Conservation (phyloP, 2,329 filamentous ascomycete genomes). For the Sporothrix curviconia region DNA sequence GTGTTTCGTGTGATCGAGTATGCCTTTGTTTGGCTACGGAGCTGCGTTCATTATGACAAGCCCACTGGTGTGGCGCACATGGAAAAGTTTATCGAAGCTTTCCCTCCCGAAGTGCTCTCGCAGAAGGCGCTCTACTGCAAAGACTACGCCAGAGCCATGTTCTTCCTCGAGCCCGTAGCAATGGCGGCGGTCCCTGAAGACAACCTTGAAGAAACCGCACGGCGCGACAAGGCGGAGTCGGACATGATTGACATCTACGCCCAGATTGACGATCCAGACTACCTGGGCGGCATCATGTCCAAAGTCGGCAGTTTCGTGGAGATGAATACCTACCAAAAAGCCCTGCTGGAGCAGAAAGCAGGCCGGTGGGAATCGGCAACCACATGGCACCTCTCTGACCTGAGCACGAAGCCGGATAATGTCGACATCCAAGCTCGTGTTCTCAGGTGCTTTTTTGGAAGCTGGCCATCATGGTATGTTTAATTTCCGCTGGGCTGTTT, state of each 20-base stretch:
- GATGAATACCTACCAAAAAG: slow-evolving; percentile 86
- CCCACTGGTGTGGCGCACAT: slow-evolving; percentile 40
- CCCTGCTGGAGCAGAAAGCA: slow-evolving; percentile 85
- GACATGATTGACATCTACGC: slow-evolving; percentile 89
- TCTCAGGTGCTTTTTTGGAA: slow-evolving; percentile 80
- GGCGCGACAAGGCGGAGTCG: slow-evolving; percentile 56
- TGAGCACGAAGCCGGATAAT: slow-evolving; percentile 72
- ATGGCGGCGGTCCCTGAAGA: slow-evolving; percentile 38
- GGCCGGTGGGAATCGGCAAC: slow-evolving; percentile 92
- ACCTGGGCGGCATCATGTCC: slow-evolving; percentile 87
- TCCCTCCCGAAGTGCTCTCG: slow-evolving; percentile 70
- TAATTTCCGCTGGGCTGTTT: not conserved
- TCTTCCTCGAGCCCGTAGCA: slow-evolving; percentile 82
- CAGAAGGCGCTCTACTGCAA: slow-evolving; percentile 86
- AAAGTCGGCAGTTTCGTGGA: slow-evolving; percentile 59
- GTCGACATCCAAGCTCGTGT: slow-evolving; percentile 74
- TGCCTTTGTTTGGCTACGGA: slow-evolving; percentile 65
- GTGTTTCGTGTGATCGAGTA: slow-evolving; percentile 91
- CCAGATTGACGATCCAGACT: slow-evolving; percentile 95
- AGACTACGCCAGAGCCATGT: slow-evolving; percentile 84
- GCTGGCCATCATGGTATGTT: slow-evolving; percentile 83
- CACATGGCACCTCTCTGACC: slow-evolving; percentile 92
- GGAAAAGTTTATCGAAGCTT: slow-evolving; percentile 47
- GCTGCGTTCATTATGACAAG: slow-evolving; percentile 79
- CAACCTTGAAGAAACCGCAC: slow-evolving; percentile 41